Conservation (phyloP, 495 filamentous ascomycete genomes). For the Hyaloscypha finlandica region DNA sequence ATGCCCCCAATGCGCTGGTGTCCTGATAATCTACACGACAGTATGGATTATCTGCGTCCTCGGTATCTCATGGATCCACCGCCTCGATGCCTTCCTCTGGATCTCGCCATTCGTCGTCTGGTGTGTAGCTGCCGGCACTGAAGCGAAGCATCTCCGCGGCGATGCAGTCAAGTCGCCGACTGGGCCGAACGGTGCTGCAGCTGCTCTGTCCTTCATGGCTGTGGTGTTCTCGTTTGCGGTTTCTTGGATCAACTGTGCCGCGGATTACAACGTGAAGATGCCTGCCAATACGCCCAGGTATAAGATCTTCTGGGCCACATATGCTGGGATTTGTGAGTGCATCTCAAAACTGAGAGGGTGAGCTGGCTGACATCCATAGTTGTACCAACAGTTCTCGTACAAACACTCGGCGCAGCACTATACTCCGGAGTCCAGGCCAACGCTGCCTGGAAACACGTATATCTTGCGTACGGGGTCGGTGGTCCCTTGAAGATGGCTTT, state of each 20-base stretch:
- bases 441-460: constrained; percentile 6
- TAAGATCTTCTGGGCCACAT: constrained; percentile 16
- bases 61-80: constrained; percentile 9
- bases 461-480: background rate
- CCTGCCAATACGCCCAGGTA: constrained; percentile 11
- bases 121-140: constrained; percentile 13
- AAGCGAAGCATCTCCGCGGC: background rate
- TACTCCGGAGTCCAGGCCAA: constrained; percentile 1
- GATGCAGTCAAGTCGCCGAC: constrained; percentile 7
- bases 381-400: constrained; percentile 2
- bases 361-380: background rate
- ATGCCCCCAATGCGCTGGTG: constrained; percentile 9
- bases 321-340: constrained; percentile 4
- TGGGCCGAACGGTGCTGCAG: constrained; percentile 3
- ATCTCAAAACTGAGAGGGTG: background rate
- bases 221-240: constrained; percentile 11
- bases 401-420: constrained; percentile 5
- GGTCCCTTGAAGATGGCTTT: constrained; percentile 8
- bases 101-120: constrained; percentile 8
- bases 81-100: constrained; percentile 9
- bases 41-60: constrained; percentile 14
- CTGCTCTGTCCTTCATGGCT: constrained; percentile 13
- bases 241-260: constrained; percentile 9
- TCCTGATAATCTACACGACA: constrained; percentile 7
- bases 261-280: constrained; percentile 14